phyloP scores from a whole-genome alignment of 345 rosid species.

The Boechera retrofracta region DNA sequence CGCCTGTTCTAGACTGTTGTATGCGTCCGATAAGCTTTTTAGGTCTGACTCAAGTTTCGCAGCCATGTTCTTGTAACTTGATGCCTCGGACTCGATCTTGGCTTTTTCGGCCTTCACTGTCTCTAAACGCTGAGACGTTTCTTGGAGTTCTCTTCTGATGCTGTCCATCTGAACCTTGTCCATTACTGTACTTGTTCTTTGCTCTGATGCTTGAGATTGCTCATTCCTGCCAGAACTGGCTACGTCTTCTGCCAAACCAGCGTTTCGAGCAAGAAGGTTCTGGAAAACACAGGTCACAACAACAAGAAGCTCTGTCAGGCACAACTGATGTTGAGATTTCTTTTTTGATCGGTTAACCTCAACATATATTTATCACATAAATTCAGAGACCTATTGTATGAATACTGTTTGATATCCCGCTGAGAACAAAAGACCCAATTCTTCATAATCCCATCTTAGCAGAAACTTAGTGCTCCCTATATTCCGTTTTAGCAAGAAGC shows the following conservation, averaged over 20 bases:
- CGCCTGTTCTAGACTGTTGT: slow-evolving; percentile 83
- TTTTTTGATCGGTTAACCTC: background rate
- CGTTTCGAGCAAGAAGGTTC: slow-evolving; percentile 88
- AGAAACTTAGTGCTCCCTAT: background rate
- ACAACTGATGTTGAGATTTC: slow-evolving; percentile 16
- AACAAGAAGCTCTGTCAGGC: slow-evolving; percentile 8
- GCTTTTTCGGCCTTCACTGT: slow-evolving; percentile 71
- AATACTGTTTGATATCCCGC: background rate
- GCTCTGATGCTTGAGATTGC: slow-evolving; percentile 60
- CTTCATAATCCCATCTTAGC: background rate
- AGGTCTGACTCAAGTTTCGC: slow-evolving; percentile 87
- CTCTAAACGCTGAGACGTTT: slow-evolving; percentile 76
- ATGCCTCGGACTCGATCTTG: slow-evolving; percentile 70
- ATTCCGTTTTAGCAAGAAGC: slow-evolving; percentile 7
- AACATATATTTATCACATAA: background rate
- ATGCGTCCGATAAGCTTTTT: slow-evolving; percentile 84
- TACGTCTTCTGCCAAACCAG: slow-evolving; percentile 85
- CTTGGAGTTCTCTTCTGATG: slow-evolving; percentile 81
- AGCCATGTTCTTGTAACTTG: slow-evolving; percentile 68
- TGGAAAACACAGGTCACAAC: slow-evolving; percentile 35
- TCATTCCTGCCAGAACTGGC: slow-evolving; percentile 68
- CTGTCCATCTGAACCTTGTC: slow-evolving; percentile 78
- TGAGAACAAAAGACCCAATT: background rate
- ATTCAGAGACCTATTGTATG: background rate
- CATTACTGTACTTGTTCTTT: slow-evolving; percentile 52